These are phyloP conservation scores for Rhizopogon parksii DNA, from an alignment of 1,284 basidiomycete genomes.

Conservation along the genomic window DNA sequence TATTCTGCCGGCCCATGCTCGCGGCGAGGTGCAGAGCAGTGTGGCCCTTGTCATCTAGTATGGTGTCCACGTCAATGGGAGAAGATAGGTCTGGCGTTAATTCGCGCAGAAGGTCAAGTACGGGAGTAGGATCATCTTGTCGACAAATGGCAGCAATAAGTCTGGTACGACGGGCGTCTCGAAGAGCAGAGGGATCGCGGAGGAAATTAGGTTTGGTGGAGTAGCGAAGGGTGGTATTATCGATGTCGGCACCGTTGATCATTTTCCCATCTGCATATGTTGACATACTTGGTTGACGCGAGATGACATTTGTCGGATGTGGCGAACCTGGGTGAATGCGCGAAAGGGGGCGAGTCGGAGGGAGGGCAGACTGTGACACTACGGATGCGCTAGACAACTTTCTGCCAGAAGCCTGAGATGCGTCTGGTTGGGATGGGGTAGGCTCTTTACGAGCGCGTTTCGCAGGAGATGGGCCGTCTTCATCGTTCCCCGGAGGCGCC, in stretches of 20 bases:
- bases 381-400: conserved; percentile 2
- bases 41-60: conserved; percentile 93
- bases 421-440: conserved; percentile 28
- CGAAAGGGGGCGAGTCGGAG: conserved; percentile 14
- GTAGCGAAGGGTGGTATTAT: conserved; percentile 48
- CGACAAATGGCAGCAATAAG: conserved; percentile 60
- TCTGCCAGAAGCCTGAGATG: conserved; percentile 14
- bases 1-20: conserved; percentile 69
- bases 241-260: conserved; percentile 29
- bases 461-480: conserved; percentile 53
- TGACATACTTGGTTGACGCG: conserved; percentile 25
- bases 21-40: conserved; percentile 93
- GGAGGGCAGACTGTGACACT: conserved; percentile 14
- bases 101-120: conserved; percentile 61
- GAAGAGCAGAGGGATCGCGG: conserved; percentile 54
- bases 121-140: conserved; percentile 54
- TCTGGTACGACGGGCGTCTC: conserved; percentile 54
- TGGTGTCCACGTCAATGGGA: conserved; percentile 63
- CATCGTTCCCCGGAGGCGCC: conserved; percentile 39
- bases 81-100: conserved; percentile 41
- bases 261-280: conserved; percentile 30
- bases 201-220: conserved; percentile 61
- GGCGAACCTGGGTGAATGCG: conserved; percentile 18
- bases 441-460: conserved; percentile 61
- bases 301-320: conserved; percentile 28